phyloP scores from a whole-genome alignment of 257 asterid genomes.

The Jaltomata sinuosa region DNA sequence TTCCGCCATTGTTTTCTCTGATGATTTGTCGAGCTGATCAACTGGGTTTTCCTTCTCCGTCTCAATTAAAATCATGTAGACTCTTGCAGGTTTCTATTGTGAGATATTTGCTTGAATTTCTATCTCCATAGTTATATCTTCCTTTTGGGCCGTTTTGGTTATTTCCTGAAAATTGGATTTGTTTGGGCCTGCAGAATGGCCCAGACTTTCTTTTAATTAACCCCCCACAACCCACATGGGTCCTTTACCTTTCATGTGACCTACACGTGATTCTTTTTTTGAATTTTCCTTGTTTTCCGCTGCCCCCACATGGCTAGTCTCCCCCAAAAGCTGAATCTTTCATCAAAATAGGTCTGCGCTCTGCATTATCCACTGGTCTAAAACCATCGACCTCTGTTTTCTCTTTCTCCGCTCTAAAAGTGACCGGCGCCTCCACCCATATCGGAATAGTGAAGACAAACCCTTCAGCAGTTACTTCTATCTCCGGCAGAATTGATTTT shows the following conservation, averaged over 20 bases:
- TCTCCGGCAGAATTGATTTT: background rate
- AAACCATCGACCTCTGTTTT: background rate
- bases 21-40: background rate
- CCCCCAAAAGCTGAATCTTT: background rate
- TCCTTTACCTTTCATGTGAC: background rate
- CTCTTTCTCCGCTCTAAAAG: background rate
- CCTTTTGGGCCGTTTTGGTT: background rate
- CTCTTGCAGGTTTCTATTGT: background rate
- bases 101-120: background rate
- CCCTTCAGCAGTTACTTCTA: background rate
- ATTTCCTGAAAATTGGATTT: background rate
- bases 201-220: background rate
- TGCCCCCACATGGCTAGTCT: no score
- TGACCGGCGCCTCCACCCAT: background rate
- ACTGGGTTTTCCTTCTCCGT: background rate
- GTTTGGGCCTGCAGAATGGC: background rate
- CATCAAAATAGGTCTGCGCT: background rate
- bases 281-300: background rate
- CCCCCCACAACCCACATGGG: background rate
- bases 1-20: background rate
- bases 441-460: background rate
- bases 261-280: background rate
- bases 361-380: background rate
- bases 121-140: background rate
- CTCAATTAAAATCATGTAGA: background rate